Evolutionary conservation across 192 early-diverging fungal genomes (phyloP).

Genomic region (Entophlyctis luteolus): DNA sequence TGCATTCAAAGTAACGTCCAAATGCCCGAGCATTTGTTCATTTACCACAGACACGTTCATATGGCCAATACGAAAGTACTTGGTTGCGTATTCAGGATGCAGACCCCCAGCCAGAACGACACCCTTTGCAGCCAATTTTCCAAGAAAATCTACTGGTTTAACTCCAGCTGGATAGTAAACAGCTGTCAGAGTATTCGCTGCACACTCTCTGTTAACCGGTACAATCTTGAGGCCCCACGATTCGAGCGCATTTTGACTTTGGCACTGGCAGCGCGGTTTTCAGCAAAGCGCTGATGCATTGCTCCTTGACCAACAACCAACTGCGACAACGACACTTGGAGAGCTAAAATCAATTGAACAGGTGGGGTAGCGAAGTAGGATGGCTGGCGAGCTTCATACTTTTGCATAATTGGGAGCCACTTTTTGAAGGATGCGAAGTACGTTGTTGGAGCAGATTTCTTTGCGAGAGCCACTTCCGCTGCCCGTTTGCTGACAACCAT

Average conservation of each 20-base stretch:
- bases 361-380: slow-evolving; percentile 97
- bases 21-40: slow-evolving; percentile 33
- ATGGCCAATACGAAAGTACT: slow-evolving; percentile 91
- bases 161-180: slow-evolving; percentile 85
- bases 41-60: slow-evolving; percentile 49
- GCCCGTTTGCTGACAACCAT: slow-evolving; percentile 79
- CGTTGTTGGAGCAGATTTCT: slow-evolving; percentile 72
- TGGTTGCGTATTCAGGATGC: slow-evolving; percentile 68
- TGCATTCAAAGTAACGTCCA: slow-evolving; percentile 42
- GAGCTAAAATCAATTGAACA: slow-evolving; percentile 87
- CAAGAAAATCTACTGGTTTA: slow-evolving; percentile 69
- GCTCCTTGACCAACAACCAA: slow-evolving; percentile 55
- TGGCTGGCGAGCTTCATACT: slow-evolving; percentile 88
- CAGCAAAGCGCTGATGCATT: slow-evolving; percentile 73
- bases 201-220: slow-evolving; percentile 37
- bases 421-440: slow-evolving; percentile 92
- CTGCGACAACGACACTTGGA: slow-evolving; percentile 78
- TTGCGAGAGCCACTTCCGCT: slow-evolving; percentile 58
- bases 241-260: slow-evolving; percentile 68
- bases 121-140: slow-evolving; percentile 70
- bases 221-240: slow-evolving; percentile 72
- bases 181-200: slow-evolving; percentile 49
- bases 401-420: slow-evolving; percentile 95
- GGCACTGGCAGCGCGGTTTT: slow-evolving; percentile 69
- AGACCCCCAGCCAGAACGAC: slow-evolving; percentile 92